Conservation (phyloP, 345 rosid species). For the Salix purpurea region DNA sequence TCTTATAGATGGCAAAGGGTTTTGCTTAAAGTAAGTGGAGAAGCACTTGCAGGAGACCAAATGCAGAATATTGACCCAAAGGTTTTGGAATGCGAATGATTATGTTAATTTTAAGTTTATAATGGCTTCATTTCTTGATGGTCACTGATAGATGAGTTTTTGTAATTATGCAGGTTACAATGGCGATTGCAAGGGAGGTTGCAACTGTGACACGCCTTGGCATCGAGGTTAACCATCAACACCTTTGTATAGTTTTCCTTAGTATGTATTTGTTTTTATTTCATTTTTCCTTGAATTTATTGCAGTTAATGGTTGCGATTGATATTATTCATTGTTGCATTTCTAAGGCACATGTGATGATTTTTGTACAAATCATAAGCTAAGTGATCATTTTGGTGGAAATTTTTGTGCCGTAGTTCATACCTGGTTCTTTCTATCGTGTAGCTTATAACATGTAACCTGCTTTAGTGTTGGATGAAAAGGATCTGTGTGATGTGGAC, state of each 20-base stretch:
- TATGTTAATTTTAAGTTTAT: background rate
- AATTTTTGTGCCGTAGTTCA: background rate
- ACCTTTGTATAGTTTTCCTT: constrained; percentile 1
- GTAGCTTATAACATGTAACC: no score
- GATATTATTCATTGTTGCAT: background rate
- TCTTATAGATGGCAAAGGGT: constrained; percentile 85
- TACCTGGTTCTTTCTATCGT: background rate
- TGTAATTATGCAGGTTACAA: constrained; percentile 56
- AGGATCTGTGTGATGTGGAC: background rate
- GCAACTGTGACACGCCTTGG: constrained; percentile 88
- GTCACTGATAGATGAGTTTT: constrained; percentile 15
- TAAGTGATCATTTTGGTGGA: background rate
- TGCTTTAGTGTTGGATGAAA: background rate
- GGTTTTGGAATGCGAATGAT: constrained; percentile 35
- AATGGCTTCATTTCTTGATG: background rate
- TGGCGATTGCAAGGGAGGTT: constrained; percentile 94
- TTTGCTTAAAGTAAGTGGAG: constrained; percentile 94
- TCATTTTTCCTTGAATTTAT: background rate
- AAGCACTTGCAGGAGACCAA: constrained; percentile 93
- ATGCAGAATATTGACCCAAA: constrained; percentile 81
- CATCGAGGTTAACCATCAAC: constrained; percentile 54
- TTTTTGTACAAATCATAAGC: background rate
- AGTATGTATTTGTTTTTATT: constrained; percentile 1
- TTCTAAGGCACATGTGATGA: constrained; percentile 1
- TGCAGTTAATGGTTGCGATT: background rate